Base-by-base conservation (phyloP, 768 basidiomycete genomes). In the Fomitopsis pulvina region DNA sequence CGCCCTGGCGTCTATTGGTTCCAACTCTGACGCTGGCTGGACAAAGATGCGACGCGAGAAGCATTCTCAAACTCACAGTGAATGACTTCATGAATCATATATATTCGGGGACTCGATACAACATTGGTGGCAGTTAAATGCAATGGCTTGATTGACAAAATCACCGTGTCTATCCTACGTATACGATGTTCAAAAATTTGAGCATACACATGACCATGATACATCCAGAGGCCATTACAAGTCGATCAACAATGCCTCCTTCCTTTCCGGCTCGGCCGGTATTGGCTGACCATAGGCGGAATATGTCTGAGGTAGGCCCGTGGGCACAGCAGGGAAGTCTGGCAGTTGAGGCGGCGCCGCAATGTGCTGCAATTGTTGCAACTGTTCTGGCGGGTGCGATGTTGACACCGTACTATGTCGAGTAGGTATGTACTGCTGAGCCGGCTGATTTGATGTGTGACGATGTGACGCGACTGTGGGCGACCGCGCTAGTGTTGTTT, bases 261-360 rank as follows among this genome's bases (percentile, higher is more conserved):
- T 78, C 60, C 85, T 77, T 53, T 85, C 82, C 52, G 76, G 73
- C 42, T 78, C 77, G 30, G 71, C 70, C n/a, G 77, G 63, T 5
- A 68, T 69, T 16, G 80, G 69, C 4, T 77, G 63, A 8, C 64
- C 68, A 57, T 82, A 80, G 61, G 73, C 54, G 24, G 76, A 64
- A 62, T 75, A 79, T 4, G 69, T 46, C 60, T 81, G 79, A 1
- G 86, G 83, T 7, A 71, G 63, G 11, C 69, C 68, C 3, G 81
- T 84, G 4, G 86, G 87, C 5, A 70, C 85, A 25, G 69, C 70
- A 1, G 87, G 87, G 65, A 88, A 87, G 45, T 75, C 73, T 0
- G 85, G 78, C 5, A 87, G 63, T 25, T 45, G 57, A 12, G 48
- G 30, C 18, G 61, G 60, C n/a, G 55, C 61, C 20, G 53, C 44